phyloP scores from a whole-genome alignment of 495 filamentous ascomycete species.

The Talaromyces adpressus region DNA sequence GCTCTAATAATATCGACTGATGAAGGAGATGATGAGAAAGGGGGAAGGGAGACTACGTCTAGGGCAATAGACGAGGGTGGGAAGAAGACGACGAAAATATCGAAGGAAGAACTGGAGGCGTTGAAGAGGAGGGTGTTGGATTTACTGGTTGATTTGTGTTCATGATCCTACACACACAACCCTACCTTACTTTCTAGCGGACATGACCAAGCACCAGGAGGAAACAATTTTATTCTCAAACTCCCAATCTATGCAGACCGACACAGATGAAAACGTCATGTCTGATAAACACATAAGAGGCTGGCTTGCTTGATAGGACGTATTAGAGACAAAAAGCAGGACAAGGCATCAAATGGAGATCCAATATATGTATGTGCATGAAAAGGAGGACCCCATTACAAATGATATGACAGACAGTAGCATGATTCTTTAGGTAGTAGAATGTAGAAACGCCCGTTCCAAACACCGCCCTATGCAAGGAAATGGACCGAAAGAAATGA shows the following conservation, averaged over 20 bases:
- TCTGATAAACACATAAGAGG: neutral
- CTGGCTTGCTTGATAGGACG: neutral
- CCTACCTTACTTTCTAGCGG: neutral
- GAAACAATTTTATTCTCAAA: neutral
- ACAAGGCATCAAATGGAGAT: neutral
- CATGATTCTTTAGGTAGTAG: neutral
- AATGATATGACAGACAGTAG: neutral
- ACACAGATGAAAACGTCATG: neutral
- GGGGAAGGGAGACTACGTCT: neutral
- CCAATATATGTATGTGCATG: slow-evolving; percentile 7
- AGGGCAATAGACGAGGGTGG: neutral
- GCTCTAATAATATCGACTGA: neutral
- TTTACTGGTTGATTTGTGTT: slow-evolving; percentile 55
- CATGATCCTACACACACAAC: neutral
- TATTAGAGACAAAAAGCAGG: neutral
- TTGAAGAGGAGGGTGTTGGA: slow-evolving; percentile 55
- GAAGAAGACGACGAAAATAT: slow-evolving; percentile 21
- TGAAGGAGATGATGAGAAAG: slow-evolving; percentile 1
- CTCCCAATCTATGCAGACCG: slow-evolving; percentile 1
- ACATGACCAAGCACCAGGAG: neutral
- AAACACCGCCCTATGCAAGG: slow-evolving; percentile 8
- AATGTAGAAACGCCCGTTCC: neutral
- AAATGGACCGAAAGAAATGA: neutral
- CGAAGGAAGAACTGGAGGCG: slow-evolving; percentile 38
- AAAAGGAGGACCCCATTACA: neutral